Evolutionary conservation across 495 filamentous ascomycete species (phyloP).

Genomic region (Aspergillus sclerotiicarbonarius): DNA sequence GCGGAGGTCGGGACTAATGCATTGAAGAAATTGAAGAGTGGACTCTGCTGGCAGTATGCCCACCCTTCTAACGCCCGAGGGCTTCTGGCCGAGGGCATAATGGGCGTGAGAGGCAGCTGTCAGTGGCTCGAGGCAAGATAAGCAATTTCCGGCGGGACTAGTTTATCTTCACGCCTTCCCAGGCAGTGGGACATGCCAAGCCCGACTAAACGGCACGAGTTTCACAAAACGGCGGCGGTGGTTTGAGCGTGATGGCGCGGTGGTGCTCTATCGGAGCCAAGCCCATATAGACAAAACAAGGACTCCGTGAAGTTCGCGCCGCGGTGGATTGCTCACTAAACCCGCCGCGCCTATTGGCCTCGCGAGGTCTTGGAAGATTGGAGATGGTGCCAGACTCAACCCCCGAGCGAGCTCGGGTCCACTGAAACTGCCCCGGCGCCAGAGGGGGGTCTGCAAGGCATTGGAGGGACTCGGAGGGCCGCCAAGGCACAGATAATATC

Average conservation of each 20-base stretch:
- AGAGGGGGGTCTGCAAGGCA: background rate
- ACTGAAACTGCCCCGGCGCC: background rate
- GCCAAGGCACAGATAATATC: background rate
- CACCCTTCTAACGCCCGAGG: background rate
- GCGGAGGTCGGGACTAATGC: constrained; percentile 14
- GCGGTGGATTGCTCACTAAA: constrained; percentile 19
- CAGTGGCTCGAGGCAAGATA: constrained; percentile 11
- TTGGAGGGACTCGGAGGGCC: background rate
- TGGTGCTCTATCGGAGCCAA: constrained; percentile 3
- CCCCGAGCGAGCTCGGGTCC: background rate
- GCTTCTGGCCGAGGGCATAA: background rate
- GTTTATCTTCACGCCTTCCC: constrained; percentile 4
- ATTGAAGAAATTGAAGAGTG: constrained; percentile 18
- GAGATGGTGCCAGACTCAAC: background rate
- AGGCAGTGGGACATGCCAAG: constrained; percentile 16
- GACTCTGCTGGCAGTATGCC: constrained; percentile 4
- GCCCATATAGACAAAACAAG: constrained; percentile 17
- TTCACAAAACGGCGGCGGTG: constrained; percentile 11
- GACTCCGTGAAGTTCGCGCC: constrained; percentile 4
- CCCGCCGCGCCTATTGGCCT: constrained; percentile 9
- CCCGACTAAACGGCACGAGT: constrained; percentile 5
- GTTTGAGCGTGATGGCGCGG: constrained; percentile 12
- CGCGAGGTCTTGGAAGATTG: background rate
- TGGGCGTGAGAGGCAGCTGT: background rate
- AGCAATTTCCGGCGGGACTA: constrained; percentile 12